Evolutionary conservation across 345 rosid species (phyloP).

Genomic region (Punica granatum): DNA sequence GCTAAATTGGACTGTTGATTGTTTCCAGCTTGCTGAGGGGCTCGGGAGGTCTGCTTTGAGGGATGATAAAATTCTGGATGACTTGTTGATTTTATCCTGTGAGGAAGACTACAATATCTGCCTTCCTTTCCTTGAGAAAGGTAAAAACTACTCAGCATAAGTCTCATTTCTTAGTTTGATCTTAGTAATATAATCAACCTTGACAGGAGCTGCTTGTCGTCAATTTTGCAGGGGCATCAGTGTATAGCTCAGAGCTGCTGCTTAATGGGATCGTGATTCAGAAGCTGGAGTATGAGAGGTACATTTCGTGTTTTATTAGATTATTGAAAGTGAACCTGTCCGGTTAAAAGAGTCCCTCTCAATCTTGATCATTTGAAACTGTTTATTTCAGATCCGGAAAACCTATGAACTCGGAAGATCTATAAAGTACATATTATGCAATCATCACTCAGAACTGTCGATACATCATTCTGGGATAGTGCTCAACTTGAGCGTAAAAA

Average conservation of each 20-base stretch:
- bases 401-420: neutral
- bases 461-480: neutral
- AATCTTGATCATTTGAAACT: neutral
- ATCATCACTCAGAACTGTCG: neutral
- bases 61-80: constrained; percentile 43
- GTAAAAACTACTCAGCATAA: constrained; percentile 16
- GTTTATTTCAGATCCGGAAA: neutral
- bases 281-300: constrained; percentile 87
- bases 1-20: constrained; percentile 6
- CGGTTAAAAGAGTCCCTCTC: neutral
- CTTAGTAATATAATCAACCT: neutral
- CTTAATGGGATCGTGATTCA: constrained; percentile 84
- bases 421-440: neutral
- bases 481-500: too few relatives aligned
- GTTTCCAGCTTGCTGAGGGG: constrained; percentile 61
- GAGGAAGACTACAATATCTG: constrained; percentile 59
- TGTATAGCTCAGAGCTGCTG: constrained; percentile 79
- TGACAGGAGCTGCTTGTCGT: constrained; percentile 2
- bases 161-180: neutral
- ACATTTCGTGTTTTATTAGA: neutral
- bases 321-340: neutral
- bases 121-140: constrained; percentile 72
- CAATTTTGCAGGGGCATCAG: constrained; percentile 47
- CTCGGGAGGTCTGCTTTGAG: constrained; percentile 59
- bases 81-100: constrained; percentile 72